Base-by-base conservation (phyloP, 108 stramenopile genomes). In the Discostella stelligeroides region DNA sequence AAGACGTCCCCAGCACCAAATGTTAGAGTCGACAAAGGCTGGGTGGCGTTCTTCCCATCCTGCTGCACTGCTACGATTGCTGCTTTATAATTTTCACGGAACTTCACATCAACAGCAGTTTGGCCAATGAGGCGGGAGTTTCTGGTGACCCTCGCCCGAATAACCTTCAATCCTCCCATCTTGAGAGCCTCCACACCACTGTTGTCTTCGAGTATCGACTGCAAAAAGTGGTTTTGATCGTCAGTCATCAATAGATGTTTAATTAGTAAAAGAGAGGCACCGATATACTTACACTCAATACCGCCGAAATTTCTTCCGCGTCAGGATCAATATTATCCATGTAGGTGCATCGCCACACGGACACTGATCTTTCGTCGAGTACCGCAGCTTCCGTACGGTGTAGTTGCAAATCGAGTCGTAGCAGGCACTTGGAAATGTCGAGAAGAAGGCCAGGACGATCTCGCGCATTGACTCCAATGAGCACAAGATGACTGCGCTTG, bases 331-430 rank as follows among this genome's bases (percentile, higher is more conserved):
- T 18, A 11, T 60, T 45, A 9, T 83, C 85, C 25, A 85, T 77
- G 10, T 77, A 34, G 50, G 90, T 88, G 53, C 90, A 92, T 29
- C 93, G 76, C 93, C 93, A 95, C 37, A 92, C 83, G 7, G 89
- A 90, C 18, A 95, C 38, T 7, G 88, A 90, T 39, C 93, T 73
- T 12, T 50, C 51, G 18, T 59, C 60, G 51, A 89, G 60, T 4
- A 95, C 93, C 12, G 85, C 70, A 0, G 93, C 93, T 79, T 92
- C 93, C 7, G 90, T 88, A 66, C 88, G 86, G 29, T 84, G 84
- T 30, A 89, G 59, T 34, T 86, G 84, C 30, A 95, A 55, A 39
- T 78, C 77, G 7, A 91, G 54, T 17, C 70, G 56, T n/a, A 79
- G 50, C 0, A 95, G 58, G 21, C 80, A 86, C 43, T 81, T 77